Evolutionary conservation across 2,329 filamentous ascomycete species (phyloP).

Genomic region (Penicillium digitatum): DNA sequence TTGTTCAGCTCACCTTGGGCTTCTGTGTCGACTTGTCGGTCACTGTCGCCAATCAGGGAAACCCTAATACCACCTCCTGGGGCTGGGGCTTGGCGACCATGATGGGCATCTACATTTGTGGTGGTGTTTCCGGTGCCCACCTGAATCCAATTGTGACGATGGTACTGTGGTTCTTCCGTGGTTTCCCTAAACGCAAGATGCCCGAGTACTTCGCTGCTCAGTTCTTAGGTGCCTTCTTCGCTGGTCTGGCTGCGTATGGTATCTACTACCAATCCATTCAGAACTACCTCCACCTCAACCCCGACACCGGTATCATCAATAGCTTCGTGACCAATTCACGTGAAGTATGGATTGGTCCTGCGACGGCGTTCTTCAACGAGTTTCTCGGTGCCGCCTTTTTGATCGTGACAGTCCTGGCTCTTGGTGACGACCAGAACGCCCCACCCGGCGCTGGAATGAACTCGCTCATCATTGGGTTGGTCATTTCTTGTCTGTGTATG

Average conservation of each 20-base stretch:
- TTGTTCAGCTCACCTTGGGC: slow-evolving; percentile 44
- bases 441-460: slow-evolving; percentile 52
- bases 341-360: slow-evolving; percentile 36
- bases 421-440: slow-evolving; percentile 48
- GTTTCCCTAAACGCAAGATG: slow-evolving; percentile 52
- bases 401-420: slow-evolving; percentile 42
- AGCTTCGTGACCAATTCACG: slow-evolving; percentile 47
- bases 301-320: slow-evolving; percentile 31
- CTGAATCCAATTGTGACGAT: slow-evolving; percentile 46
- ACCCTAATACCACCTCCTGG: slow-evolving; percentile 44
- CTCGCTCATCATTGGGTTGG: slow-evolving; percentile 48
- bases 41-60: slow-evolving; percentile 38
- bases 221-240: slow-evolving; percentile 51
- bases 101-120: slow-evolving; percentile 48
- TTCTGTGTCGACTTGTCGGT: slow-evolving; percentile 50
- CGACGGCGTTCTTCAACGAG: slow-evolving; percentile 48
- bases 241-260: slow-evolving; percentile 46
- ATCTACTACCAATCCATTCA: slow-evolving; percentile 38
- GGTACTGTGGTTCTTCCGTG: slow-evolving; percentile 49
- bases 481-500: slow-evolving; percentile 34
- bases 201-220: slow-evolving; percentile 52
- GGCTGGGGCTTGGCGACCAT: slow-evolving; percentile 56
- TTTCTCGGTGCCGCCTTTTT: slow-evolving; percentile 45
- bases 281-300: slow-evolving; percentile 32
- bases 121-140: slow-evolving; percentile 48